Percentiles rank a stretch among this genome's conserved stretches.
Evolutionary conservation across 139 green algal species (phyloP).

Genomic region (Penium margaritaceum): DNA sequence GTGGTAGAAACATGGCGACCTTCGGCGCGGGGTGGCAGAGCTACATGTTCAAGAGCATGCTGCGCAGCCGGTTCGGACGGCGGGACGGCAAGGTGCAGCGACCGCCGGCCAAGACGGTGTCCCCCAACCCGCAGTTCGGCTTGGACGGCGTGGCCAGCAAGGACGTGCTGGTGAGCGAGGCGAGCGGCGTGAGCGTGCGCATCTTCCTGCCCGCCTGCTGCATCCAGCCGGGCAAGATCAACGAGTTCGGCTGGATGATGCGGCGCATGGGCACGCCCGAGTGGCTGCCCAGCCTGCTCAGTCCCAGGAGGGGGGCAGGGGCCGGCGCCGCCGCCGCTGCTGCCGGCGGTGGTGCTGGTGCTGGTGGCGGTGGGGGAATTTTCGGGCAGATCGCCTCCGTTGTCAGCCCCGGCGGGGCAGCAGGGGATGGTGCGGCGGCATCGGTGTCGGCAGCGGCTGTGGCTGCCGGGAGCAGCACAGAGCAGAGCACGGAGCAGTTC

Average conservation of each 20-base stretch:
- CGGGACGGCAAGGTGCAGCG: neutral
- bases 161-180: constrained; percentile 18
- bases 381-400: too few relatives aligned
- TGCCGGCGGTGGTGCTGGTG: neutral
- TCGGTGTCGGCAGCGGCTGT: too few relatives aligned
- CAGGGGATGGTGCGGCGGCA: too few relatives aligned
- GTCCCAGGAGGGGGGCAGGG: too few relatives aligned
- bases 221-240: constrained; percentile 12
- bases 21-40: constrained; percentile 3
- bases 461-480: too few relatives aligned
- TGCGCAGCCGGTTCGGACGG: neutral
- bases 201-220: constrained; percentile 25
- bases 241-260: constrained; percentile 36
- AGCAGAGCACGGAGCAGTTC: constrained; percentile 8
- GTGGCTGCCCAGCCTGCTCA: too few relatives aligned
- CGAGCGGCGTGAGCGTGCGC: constrained; percentile 15
- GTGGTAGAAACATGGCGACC: neutral
- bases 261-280: neutral
- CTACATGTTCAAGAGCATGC: neutral
- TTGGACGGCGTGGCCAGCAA: constrained; percentile 28
- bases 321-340: too few relatives aligned
- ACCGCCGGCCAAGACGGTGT: neutral
- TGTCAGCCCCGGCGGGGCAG: too few relatives aligned
- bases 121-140: constrained; percentile 16
- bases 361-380: neutral